Conservation (phyloP, 257 asterid genomes). For the Solanum ossicruentum region DNA sequence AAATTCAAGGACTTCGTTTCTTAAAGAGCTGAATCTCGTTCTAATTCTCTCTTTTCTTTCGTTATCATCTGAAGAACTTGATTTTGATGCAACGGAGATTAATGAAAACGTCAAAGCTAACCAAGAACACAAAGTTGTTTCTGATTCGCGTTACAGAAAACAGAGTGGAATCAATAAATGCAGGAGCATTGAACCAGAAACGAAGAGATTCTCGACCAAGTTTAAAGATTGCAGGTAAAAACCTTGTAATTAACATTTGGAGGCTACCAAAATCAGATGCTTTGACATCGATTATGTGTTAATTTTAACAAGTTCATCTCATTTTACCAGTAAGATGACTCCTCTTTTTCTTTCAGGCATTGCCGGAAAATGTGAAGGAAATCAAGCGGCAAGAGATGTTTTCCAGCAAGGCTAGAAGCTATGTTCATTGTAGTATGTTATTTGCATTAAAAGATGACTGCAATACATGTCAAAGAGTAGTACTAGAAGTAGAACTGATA, state of each 20-base stretch:
- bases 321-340: not conserved
- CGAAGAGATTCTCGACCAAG: conserved; percentile 2
- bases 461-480: not conserved
- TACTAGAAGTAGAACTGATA: not conserved
- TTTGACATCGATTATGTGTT: not conserved
- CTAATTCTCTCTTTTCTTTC: conserved; percentile 35
- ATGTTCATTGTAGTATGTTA: not conserved
- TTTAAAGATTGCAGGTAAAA: conserved; percentile 13
- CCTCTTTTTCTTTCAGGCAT: not conserved
- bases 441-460: not conserved
- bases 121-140: not conserved
- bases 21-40: conserved; percentile 27
- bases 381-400: not conserved
- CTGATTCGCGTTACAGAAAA: not conserved
- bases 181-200: not conserved
- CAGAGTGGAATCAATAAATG: not conserved
- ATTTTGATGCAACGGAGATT: not conserved
- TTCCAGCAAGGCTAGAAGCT: not conserved
- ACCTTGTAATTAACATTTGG: not conserved
- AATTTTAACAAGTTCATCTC: not conserved
- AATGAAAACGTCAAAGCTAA: not conserved
- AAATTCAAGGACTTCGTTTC: not conserved
- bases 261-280: not conserved
- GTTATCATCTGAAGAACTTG: conserved; percentile 5
- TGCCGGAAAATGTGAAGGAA: conserved; percentile 6